Percentiles rank a stretch among this genome's conserved stretches.
phyloP scores from a whole-genome alignment of 805 yeast species.

The Metschnikowia orientalis region DNA sequence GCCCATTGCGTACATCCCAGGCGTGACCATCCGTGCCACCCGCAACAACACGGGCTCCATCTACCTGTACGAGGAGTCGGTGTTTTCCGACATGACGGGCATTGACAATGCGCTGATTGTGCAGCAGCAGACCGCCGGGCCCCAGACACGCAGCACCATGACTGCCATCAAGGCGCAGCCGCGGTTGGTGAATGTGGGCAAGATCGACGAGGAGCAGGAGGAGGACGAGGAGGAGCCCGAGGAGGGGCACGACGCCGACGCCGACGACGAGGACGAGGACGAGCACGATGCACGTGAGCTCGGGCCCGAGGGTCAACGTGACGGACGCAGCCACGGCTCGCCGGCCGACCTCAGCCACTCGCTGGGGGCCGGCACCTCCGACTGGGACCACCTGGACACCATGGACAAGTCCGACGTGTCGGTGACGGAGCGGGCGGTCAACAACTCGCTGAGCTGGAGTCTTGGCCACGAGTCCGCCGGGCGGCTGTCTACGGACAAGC shows the following conservation, averaged over 20 bases:
- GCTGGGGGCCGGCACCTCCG: not conserved
- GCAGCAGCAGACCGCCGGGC: conserved; percentile 29
- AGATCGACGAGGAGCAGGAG: conserved; percentile 43
- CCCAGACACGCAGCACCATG: conserved; percentile 44
- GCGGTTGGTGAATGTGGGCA: conserved; percentile 54
- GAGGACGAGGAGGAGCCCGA: conserved; percentile 24
- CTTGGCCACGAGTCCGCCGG: conserved; percentile 1
- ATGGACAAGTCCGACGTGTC: not conserved
- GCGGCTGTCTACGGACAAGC: conserved; percentile 2
- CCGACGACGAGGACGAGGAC: conserved; percentile 13
- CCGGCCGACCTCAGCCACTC: conserved; percentile 1
- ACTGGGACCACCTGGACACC: conserved; percentile 1
- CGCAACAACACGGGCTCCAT: conserved; percentile 42
- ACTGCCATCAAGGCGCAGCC: conserved; percentile 79
- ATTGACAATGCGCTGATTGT: conserved; percentile 45
- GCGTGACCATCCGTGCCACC: conserved; percentile 66
- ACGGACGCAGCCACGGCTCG: not conserved
- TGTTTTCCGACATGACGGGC: conserved; percentile 41
- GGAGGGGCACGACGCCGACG: conserved; percentile 3
- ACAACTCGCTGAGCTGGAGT: conserved; percentile 3
- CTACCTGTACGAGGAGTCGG: conserved; percentile 40
- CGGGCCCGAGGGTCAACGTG: no score
- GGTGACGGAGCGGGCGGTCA: not conserved
- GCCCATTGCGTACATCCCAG: conserved; percentile 92
- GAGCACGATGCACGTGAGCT: conserved; percentile 3